phyloP scores from a whole-genome alignment of 139 green algal species.

The Chara braunii region DNA sequence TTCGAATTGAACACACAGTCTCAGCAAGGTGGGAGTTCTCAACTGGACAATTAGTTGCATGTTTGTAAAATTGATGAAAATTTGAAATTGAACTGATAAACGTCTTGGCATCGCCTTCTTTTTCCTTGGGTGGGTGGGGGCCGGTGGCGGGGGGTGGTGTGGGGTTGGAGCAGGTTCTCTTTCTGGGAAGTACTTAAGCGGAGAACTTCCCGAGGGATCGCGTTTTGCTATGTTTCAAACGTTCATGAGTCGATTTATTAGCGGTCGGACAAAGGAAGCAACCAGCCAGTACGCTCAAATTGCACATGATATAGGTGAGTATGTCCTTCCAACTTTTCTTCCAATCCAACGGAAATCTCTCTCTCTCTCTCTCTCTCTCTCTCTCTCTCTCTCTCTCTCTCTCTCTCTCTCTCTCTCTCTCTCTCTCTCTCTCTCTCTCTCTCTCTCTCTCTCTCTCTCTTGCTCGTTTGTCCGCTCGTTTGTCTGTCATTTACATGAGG shows the following conservation, averaged over 20 bases:
- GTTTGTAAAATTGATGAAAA: slow-evolving; percentile 1
- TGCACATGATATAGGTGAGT: slow-evolving; percentile 20
- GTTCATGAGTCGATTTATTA: slow-evolving; percentile 32
- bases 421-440: too few relatives aligned
- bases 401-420: too few relatives aligned
- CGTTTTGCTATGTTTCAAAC: slow-evolving; percentile 29
- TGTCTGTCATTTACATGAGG: too few relatives aligned
- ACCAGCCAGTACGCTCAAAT: slow-evolving; percentile 20
- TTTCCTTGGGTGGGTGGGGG: too few relatives aligned
- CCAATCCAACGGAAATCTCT: too few relatives aligned
- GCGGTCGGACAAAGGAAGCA: neutral
- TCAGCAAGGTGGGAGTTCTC: neutral
- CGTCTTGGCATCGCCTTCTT: neutral
- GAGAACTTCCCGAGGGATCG: slow-evolving; percentile 9
- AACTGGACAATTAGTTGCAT: neutral
- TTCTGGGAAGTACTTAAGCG: slow-evolving; percentile 42
- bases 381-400: too few relatives aligned
- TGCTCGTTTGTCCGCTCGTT: too few relatives aligned
- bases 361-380: too few relatives aligned
- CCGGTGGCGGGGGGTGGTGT: too few relatives aligned
- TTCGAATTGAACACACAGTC: too few relatives aligned
- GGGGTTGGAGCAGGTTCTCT: slow-evolving; percentile 37
- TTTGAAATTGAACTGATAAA: neutral
- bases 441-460: too few relatives aligned
- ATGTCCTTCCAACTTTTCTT: too few relatives aligned